Base-by-base conservation (phyloP, 192 early-diverging fungal genomes). In the Backusella macrospora region DNA sequence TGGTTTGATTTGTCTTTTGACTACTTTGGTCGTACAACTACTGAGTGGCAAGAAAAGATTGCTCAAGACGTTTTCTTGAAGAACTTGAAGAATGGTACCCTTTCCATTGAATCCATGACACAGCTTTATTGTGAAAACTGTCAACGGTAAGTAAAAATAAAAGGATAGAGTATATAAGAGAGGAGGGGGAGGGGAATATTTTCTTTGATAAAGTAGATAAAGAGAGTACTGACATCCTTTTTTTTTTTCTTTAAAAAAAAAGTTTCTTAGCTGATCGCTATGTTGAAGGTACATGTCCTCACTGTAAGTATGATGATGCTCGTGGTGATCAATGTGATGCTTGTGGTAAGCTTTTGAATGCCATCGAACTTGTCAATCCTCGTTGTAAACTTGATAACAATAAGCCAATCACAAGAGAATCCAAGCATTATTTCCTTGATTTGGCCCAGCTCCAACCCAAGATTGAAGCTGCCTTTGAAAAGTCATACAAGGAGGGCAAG, bases 321-420 rank as follows among this genome's bases (percentile, higher is more conserved):
- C 92, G 97, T 70, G 98, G 98, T 70, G 98, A 99, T 81, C 98
- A 99, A 84, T 99, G 98, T 86, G 98, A 99, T 88, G 83, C 85
- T 64, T 98, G 97, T 81, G 95, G 95, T 40, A 87, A 89, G 62
- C 84, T 99, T 26, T 80, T 99, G 71, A 94, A 99, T 69, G 95
- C 98, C 26, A 90, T 85, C 29, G 98, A 99, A 14, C 89, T 99
- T 18, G 81, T 96, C 76, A 88, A 98, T 38, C 97, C 98, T 39
- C 90, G 91, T 71, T 99, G 98, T 89, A 97, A 99, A 86, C 77
- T 97, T 47, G 94, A 96, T 78, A 88, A 90, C 40, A 92, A 90
- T 75, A 82, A 82, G 8, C 97, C 97, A 15, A 85, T 96, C 45
- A 83, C 92, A 42, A 88, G 85, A 67, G 90, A 95, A 34, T 96